Evolutionary conservation across 108 stramenopile species (phyloP), one percentile per base, ranked within the genome.

Genomic region (Discostella pseudostelligera): DNA sequence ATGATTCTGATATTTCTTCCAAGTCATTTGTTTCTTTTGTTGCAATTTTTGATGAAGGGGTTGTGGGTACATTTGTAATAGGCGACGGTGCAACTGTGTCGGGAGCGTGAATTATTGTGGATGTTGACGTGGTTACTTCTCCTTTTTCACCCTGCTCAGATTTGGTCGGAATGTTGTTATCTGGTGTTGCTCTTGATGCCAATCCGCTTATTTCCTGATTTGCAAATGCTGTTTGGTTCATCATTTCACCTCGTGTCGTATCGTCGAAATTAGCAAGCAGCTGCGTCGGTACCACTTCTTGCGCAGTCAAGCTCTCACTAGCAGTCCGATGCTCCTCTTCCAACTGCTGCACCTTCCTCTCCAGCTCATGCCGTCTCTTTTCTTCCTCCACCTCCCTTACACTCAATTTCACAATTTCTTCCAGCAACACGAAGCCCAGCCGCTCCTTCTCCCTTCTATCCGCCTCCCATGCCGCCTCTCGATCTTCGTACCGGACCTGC

Each of bases 391-490:
- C 43, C 45, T 44, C 55, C 47, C 60, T 55, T 0, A 43, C 60
- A 58, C 75, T 76, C 37, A 70, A 59, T 4, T 59, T 65, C 1
- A 71, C 64, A 24, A 76, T 39, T 22, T 76, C 69, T 36, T 59
- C 69, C 62, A 70, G 28, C 8, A 76, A 36, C 11, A 39, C 26
- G 19, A 44, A 6, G 2, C 75, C 75, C 43, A 76, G 35, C 25
- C 60, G 48, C 35, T 74, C 73, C 36, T 63, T 70, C 49, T 76
- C 70, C 49, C 70, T 65, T 32, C 48, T 45, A 26, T 76, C 70
- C 12, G 50, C n/a, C 48, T 56, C 64, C 70, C 70, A 65, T 25
- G 62, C 56, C 35, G 63, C 70, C 37, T 46, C 59, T 0, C 72
- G 56, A 39, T 69, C 60, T 35, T 69, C 67, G 53, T 57, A 63